Conservation (phyloP, 495 filamentous ascomycete genomes). For the Penicillium desertorum region DNA sequence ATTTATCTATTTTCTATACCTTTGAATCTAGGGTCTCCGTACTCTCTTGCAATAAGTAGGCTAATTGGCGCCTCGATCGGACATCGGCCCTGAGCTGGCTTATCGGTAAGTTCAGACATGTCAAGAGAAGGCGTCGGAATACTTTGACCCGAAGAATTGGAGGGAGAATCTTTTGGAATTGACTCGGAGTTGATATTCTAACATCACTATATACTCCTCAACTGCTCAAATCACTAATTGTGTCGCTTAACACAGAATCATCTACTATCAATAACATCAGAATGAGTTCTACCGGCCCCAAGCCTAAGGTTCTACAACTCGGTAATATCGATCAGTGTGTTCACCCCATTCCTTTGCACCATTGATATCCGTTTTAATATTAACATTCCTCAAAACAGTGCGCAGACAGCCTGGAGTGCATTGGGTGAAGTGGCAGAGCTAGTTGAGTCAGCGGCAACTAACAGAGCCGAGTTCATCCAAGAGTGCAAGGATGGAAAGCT, state of each 20-base stretch:
- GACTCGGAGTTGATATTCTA: not conserved
- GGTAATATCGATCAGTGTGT: constrained; percentile 45
- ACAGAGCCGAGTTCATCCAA: constrained; percentile 65
- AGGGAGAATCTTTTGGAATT: not conserved
- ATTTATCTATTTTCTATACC: not conserved
- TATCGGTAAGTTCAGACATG: constrained; percentile 7
- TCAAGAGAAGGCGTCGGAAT: constrained; percentile 12
- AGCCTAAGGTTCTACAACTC: constrained; percentile 56
- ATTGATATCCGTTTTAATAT: not conserved
- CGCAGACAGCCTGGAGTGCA: constrained; percentile 43
- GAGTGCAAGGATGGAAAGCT: constrained; percentile 70
- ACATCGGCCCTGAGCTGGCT: not conserved
- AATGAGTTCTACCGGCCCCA: constrained; percentile 27
- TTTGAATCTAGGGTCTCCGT: not conserved
- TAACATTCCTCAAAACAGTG: constrained; percentile 14
- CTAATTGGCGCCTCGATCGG: not conserved
- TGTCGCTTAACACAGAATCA: not conserved
- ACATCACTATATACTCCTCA: not conserved
- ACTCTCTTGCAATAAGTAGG: not conserved
- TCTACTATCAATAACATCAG: not conserved
- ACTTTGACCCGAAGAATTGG: not conserved
- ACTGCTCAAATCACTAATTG: not conserved
- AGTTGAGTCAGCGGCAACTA: constrained; percentile 48
- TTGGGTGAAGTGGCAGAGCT: constrained; percentile 53
- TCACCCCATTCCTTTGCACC: not conserved